Percentiles rank a stretch among this genome's conserved stretches.
Conservation (phyloP, 345 rosid genomes). For the Passiflora organensis region DNA sequence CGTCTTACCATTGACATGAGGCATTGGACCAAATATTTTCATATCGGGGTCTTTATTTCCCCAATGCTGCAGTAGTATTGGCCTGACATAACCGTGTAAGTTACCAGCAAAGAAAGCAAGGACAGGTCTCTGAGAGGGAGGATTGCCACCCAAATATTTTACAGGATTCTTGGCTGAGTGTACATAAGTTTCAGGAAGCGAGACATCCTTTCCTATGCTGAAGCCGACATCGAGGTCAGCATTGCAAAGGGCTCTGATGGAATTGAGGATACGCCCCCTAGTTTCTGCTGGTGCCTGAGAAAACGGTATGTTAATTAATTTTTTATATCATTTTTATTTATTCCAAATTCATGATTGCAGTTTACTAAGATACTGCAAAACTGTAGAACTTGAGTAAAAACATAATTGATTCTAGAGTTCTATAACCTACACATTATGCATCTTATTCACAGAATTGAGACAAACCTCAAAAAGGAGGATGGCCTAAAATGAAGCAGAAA, state of each 20-base stretch:
- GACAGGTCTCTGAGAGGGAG: constrained; percentile 50
- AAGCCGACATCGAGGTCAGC: constrained; percentile 79
- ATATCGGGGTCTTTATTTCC: constrained; percentile 78
- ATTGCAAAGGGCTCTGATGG: constrained; percentile 87
- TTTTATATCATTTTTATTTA: too few species aligned
- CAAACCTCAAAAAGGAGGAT: not conserved
- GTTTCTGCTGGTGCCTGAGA: constrained; percentile 82
- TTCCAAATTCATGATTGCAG: too few species aligned
- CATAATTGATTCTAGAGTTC: not conserved
- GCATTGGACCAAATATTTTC: constrained; percentile 63
- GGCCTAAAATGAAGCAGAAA: not conserved
- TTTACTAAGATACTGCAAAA: too few species aligned
- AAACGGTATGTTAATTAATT: constrained; percentile 7
- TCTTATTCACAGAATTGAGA: not conserved
- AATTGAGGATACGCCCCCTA: constrained; percentile 53
- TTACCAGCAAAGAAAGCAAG: constrained; percentile 86
- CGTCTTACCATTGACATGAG: constrained; percentile 46
- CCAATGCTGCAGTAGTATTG: constrained; percentile 62
- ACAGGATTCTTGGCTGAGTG: constrained; percentile 49
- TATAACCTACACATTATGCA: not conserved
- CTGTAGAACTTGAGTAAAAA: too few species aligned
- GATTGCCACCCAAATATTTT: constrained; percentile 59
- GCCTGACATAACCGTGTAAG: constrained; percentile 79
- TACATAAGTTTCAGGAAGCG: constrained; percentile 71
- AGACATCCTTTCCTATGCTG: constrained; percentile 68